Percentiles rank a stretch among this genome's conserved stretches.
These are phyloP conservation scores for Rubroshorea leprosula DNA, from an alignment of 345 rosid genomes.

Conservation along the genomic window DNA sequence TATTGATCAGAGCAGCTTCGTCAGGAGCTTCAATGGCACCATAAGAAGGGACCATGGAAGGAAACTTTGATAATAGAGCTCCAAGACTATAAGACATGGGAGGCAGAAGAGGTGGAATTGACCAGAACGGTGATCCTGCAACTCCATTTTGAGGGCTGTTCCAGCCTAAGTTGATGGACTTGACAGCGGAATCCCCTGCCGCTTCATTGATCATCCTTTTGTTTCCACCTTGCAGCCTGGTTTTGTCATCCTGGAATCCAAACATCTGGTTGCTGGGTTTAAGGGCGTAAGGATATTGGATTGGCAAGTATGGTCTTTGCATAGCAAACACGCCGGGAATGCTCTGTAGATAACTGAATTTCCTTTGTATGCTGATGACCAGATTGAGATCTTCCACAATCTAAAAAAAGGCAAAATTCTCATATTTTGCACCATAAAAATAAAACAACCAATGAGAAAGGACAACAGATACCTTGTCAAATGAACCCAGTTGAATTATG, in stretches of 20 bases:
- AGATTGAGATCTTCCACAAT: slow-evolving; percentile 54
- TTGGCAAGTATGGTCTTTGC: slow-evolving; percentile 47
- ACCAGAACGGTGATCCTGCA: slow-evolving; percentile 31
- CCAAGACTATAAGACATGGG: slow-evolving; percentile 42
- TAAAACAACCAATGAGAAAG: neutral
- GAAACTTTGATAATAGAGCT: slow-evolving; percentile 47
- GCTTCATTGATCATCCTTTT: slow-evolving; percentile 38
- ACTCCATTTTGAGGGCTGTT: slow-evolving; percentile 42
- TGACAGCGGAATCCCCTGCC: slow-evolving; percentile 27
- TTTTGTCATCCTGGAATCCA: slow-evolving; percentile 31
- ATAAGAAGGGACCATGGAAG: slow-evolving; percentile 31
- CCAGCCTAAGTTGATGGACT: slow-evolving; percentile 54
- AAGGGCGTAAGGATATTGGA: slow-evolving; percentile 39
- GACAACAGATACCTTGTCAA: slow-evolving; percentile 39
- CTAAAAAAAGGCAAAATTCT: slow-evolving; percentile 21
- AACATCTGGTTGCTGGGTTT: slow-evolving; percentile 27
- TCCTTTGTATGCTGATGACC: slow-evolving; percentile 60
- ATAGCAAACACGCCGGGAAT: slow-evolving; percentile 56
- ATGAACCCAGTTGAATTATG: slow-evolving; percentile 63
- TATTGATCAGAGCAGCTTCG: slow-evolving; percentile 16
- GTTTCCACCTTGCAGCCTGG: slow-evolving; percentile 23
- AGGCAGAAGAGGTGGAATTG: slow-evolving; percentile 45
- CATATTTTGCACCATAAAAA: neutral
- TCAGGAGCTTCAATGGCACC: slow-evolving; percentile 23
- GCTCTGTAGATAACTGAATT: slow-evolving; percentile 64